Base-by-base conservation (phyloP, 305 asterid genomes). In the Ajuga reptans region DNA sequence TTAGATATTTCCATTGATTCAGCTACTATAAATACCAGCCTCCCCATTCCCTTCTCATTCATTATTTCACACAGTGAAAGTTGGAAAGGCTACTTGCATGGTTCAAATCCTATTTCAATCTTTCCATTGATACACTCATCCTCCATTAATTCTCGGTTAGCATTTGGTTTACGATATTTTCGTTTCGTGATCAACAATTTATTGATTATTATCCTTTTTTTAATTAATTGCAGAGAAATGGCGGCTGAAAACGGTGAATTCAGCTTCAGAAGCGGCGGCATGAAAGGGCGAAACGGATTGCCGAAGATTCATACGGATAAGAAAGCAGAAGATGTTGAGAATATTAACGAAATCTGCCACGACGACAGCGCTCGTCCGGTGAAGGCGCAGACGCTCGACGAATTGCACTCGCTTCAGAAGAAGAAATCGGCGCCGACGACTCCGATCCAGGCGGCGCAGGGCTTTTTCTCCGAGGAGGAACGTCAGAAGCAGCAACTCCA, bases 401-500 rank as follows among this genome's bases (percentile, higher is more conserved):
- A 91, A 31, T 73, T 91, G 76, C 98, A 89, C 82, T 89, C 95
- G 3, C 94, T 91, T 18, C 98, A 91, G 86, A 91, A 68, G 82
- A 91, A 91, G 82, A 91, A 75, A 65, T 86, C 98, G 45, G 94
- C 92, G 15, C 95, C 96, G 0, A 83, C 86, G 9, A 89, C 98
- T 4, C 98, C 98, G 0, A 67, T 81, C 64, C 81, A 66, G 56
- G 84, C 80, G 60, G 73, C 83, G 57, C 84, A 69, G 72, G 74
- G 78, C 14, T 77, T 84, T 18, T 83, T 86, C 66, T 73, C 83
- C n/a, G 93, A 86, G 55, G 93, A 87, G 9, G 78, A 80, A 21
- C 91, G 92, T 72, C 91, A 84, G 33, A 85, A 56, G 42, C 97
- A 87, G 74, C 98, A 91, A 75, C 91, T 91, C n/a, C 98, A 86